Evolutionary conservation across 371 early-diverging fungal genomes (phyloP).

Genomic region (Capillidium heterosporum): DNA sequence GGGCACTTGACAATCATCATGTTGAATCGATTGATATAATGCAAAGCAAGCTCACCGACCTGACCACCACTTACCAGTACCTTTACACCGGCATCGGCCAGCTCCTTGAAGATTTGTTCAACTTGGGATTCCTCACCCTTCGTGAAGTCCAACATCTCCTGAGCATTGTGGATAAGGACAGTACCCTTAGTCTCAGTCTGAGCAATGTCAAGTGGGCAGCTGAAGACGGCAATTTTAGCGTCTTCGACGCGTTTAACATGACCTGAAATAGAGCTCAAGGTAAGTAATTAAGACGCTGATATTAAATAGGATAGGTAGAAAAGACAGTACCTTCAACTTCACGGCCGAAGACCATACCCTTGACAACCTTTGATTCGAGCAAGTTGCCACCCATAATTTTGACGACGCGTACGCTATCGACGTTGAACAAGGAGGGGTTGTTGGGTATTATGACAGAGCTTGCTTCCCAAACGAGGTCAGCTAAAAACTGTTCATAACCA

Average conservation of each 20-base stretch:
- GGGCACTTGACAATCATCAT: constrained; percentile 81
- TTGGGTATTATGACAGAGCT: constrained; percentile 80
- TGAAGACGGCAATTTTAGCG: constrained; percentile 92
- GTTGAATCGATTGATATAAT: constrained; percentile 79
- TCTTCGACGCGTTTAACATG: constrained; percentile 40
- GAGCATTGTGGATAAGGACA: constrained; percentile 90
- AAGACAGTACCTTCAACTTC: constrained; percentile 64
- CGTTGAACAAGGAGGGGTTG: constrained; percentile 69
- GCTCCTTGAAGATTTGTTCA: constrained; percentile 58
- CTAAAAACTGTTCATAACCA: constrained; percentile 80
- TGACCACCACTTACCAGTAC: constrained; percentile 81
- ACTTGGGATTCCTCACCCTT: constrained; percentile 81
- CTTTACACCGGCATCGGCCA: constrained; percentile 84
- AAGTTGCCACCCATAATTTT: constrained; percentile 92
- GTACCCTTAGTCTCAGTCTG: constrained; percentile 99
- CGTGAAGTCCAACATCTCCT: constrained; percentile 91
- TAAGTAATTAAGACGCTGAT: background rate
- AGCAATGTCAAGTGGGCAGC: constrained; percentile 87
- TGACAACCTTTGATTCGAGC: constrained; percentile 80
- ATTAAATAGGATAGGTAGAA: constrained; percentile 2
- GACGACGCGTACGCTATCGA: constrained; percentile 90
- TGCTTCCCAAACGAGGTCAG: constrained; percentile 71
- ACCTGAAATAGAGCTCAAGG: background rate
- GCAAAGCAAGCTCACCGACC: constrained; percentile 86
- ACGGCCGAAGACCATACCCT: constrained; percentile 97